Base-by-base conservation (phyloP, 2,329 filamentous ascomycete genomes). In the Helotiales sp. region DNA sequence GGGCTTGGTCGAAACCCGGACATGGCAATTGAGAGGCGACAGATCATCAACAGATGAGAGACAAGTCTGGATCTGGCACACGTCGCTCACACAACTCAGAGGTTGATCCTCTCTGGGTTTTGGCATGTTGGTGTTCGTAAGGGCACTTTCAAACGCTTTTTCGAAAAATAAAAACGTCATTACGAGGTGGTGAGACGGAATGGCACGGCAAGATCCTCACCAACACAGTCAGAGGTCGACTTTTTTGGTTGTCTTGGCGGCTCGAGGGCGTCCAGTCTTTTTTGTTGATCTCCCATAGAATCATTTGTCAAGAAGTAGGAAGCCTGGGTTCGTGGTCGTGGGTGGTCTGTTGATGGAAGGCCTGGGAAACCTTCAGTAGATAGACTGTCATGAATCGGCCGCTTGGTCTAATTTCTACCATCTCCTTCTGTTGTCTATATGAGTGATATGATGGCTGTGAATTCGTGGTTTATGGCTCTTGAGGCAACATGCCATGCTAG, bases 361-460 rank as follows among this genome's bases (percentile, higher is more conserved):
- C 30, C 42, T 13, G 22, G 36, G 30, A 15, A 34, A 19, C 33
- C 36, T 19, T 42, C 25, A 10, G 46, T 57, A 57, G 36, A 44
- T 52, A 47, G 54, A 31, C 40, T 34, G 27, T 52, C 27, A 19
- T 17, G 19, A 57, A 53, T 57, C 42, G 19, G 31, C 55, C 46
- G 17, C 42, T 46, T 8, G 33, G 42, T 31, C 29, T 48, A 49
- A 52, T 53, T 52, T 48, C 48, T 52, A 59, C 40, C n/a, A 19
- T 40, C 17, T 27, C 51, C 29, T 52, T 19, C 19, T 6, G 19
- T 29, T 17, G 31, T 19, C n/a, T 17, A 5, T 40, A 33, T 24
- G 27, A 44, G 25, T 30, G 12, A 31, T 31, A 22, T 42, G 38
- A 42, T 10, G n/a, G n/a, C 8, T 42, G 5, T 38, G 34, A 13